A percentile compares a stretch with the other conserved stretches of the same genome.
Conservation (phyloP, 108 stramenopile species). For the Schizochytrium sp. region DNA sequence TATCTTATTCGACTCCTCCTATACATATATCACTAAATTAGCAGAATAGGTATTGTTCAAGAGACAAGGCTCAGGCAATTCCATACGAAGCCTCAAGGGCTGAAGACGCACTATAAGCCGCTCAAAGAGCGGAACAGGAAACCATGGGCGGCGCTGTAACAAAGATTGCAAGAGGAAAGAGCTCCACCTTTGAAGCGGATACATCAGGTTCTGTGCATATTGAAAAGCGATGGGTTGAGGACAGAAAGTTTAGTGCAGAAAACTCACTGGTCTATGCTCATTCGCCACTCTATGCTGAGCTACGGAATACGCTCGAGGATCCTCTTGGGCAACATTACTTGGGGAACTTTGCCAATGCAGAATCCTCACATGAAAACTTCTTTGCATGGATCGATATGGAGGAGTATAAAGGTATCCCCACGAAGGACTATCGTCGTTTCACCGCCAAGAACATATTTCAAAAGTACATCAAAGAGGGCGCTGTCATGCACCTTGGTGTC, state of each 20-base stretch:
- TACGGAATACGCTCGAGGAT: slow-evolving; percentile 72
- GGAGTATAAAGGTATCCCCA: slow-evolving; percentile 73
- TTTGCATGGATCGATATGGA: slow-evolving; percentile 75
- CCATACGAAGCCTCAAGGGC: too few relatives aligned
- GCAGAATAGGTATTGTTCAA: too few relatives aligned
- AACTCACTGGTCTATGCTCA: slow-evolving; percentile 23
- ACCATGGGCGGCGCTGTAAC: too few relatives aligned
- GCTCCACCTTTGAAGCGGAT: too few relatives aligned
- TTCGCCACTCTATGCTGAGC: slow-evolving; percentile 63
- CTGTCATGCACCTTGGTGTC: slow-evolving; percentile 65
- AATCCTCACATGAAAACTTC: slow-evolving; percentile 70
- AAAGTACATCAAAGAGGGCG: slow-evolving; percentile 72
- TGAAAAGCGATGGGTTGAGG: slow-evolving; percentile 38
- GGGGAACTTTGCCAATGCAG: slow-evolving; percentile 70
- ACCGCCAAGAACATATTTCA: slow-evolving; percentile 75
- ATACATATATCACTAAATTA: too few relatives aligned
- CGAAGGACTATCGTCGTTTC: slow-evolving; percentile 69
- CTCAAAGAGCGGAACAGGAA: too few relatives aligned
- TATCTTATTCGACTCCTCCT: too few relatives aligned
- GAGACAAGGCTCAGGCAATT: too few relatives aligned
- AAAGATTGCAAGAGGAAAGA: too few relatives aligned
- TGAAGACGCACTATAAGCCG: too few relatives aligned
- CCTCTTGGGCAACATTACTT: slow-evolving; percentile 72
- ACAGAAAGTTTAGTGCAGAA: neutral
- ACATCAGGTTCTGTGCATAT: neutral